These are phyloP conservation scores for Ampelomyces quisqualis DNA, from an alignment of 2,329 filamentous ascomycete species.

Conservation along the genomic window DNA sequence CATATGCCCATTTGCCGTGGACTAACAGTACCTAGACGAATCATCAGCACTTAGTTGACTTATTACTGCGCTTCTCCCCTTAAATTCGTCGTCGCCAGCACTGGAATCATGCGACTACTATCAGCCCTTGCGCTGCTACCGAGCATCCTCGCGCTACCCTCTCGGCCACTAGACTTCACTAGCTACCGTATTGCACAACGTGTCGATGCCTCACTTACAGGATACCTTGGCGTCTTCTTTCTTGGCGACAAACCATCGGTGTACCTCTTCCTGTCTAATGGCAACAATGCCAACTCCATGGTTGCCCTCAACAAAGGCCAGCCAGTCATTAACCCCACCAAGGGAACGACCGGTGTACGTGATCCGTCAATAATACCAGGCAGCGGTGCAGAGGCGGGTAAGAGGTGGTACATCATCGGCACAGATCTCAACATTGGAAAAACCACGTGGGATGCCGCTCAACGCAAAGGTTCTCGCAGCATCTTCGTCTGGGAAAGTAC, in stretches of 20 bases:
- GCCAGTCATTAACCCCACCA: constrained; percentile 53
- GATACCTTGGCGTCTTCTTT: constrained; percentile 58
- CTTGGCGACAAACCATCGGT: constrained; percentile 56
- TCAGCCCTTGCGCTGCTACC: constrained; percentile 15
- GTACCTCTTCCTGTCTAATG: constrained; percentile 57
- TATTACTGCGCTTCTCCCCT: too few species aligned
- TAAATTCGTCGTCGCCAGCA: too few species aligned
- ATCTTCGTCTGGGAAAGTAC: constrained; percentile 60
- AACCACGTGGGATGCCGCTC: constrained; percentile 56
- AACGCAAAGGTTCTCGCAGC: constrained; percentile 53
- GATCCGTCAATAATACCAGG: constrained; percentile 55
- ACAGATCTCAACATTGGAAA: constrained; percentile 56
- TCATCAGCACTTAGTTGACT: too few species aligned
- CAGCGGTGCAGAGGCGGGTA: constrained; percentile 50
- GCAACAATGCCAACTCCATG: constrained; percentile 54
- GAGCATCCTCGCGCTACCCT: constrained; percentile 15
- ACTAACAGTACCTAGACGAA: too few species aligned
- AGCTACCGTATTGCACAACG: constrained; percentile 20
- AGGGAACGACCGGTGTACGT: constrained; percentile 55
- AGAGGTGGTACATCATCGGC: constrained; percentile 59
- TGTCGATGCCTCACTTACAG: constrained; percentile 46
- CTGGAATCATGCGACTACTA: constrained; percentile 24
- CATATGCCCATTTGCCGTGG: too few species aligned
- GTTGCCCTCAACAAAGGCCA: constrained; percentile 52
- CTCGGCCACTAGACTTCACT: constrained; percentile 24